Evolutionary conservation across 306 rosid genomes (phyloP).

Genomic region (Mucuna pruriens): DNA sequence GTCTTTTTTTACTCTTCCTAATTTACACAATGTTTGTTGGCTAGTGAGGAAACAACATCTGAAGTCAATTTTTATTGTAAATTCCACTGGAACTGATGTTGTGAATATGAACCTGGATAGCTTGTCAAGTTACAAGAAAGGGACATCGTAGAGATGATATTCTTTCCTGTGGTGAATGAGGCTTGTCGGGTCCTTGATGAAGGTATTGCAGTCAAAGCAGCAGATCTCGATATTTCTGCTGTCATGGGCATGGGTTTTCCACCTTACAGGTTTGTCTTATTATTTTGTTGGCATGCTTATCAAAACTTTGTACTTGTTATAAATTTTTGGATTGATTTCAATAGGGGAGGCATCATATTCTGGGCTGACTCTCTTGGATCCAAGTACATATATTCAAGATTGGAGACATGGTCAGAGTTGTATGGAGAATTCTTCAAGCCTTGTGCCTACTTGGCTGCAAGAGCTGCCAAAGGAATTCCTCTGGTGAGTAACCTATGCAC

Average conservation of each 20-base stretch:
- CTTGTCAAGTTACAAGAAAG: constrained; percentile 69
- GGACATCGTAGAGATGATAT: constrained; percentile 92
- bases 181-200: constrained; percentile 96
- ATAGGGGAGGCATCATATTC: constrained; percentile 94
- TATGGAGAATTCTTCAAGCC: constrained; percentile 95
- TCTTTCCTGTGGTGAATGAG: constrained; percentile 97
- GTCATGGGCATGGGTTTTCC: constrained; percentile 99
- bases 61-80: constrained; percentile 1
- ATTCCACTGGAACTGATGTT: constrained; percentile 24
- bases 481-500: constrained; percentile 63
- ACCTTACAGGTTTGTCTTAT: constrained; percentile 76
- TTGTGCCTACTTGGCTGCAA: constrained; percentile 84
- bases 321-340: constrained; percentile 38
- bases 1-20: constrained; percentile 48
- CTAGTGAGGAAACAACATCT: neutral
- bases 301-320: constrained; percentile 1
- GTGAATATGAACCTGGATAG: constrained; percentile 55
- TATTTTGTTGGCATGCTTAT: constrained; percentile 7
- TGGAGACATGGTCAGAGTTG: constrained; percentile 79
- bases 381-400: constrained; percentile 76
- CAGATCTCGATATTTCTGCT: constrained; percentile 85
- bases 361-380: constrained; percentile 98
- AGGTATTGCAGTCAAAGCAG: constrained; percentile 89
- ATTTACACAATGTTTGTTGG: constrained; percentile 20
- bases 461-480: constrained; percentile 85